These are phyloP conservation scores for Amphichorda felina DNA, from an alignment of 2,329 filamentous ascomycete genomes.

Conservation along the genomic window DNA sequence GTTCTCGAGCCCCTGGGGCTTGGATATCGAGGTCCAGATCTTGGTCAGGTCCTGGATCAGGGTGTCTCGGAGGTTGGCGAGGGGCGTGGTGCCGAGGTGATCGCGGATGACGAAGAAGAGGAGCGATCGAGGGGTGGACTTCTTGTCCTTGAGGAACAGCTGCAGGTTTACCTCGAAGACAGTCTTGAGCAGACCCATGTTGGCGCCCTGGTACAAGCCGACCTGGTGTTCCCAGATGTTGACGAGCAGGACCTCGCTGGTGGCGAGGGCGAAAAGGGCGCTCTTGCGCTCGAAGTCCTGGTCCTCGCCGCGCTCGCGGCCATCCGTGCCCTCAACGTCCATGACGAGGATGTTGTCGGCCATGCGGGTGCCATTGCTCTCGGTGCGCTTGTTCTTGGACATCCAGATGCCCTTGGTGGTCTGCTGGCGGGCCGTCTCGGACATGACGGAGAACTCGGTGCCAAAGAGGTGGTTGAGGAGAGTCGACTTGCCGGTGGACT, in stretches of 20 bases:
- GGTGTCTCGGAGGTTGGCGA: conserved; percentile 82
- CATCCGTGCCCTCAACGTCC: conserved; percentile 98
- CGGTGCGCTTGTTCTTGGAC: conserved; percentile 79
- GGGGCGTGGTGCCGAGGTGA: conserved; percentile 82
- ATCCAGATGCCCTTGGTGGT: conserved; percentile 99
- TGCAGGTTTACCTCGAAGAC: conserved; percentile 98
- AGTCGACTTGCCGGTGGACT: conserved; percentile 97
- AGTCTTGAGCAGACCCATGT: conserved; percentile 97
- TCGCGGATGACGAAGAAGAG: conserved; percentile 99
- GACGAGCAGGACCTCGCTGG: conserved; percentile 93
- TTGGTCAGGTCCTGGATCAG: conserved; percentile 81
- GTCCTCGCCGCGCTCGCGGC: conserved; percentile 89
- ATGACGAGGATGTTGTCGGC: conserved; percentile 97
- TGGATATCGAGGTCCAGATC: conserved; percentile 88
- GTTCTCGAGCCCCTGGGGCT: conserved; percentile 77
- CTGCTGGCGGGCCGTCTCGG: conserved; percentile 83
- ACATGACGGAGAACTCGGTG: conserved; percentile 96
- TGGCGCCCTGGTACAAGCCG: conserved; percentile 92
- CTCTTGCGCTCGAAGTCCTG: conserved; percentile 99
- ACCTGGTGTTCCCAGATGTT: conserved; percentile 99
- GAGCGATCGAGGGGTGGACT: conserved; percentile 81
- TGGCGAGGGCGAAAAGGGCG: conserved; percentile 90
- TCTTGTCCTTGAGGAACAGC: conserved; percentile 89
- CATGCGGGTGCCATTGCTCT: conserved; percentile 50
- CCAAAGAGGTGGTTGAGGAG: conserved; percentile 92